A percentile compares a stretch with the other conserved stretches of the same genome.
Evolutionary conservation across 2,329 filamentous ascomycete genomes (phyloP).

Genomic region (Sporothrix pallida): DNA sequence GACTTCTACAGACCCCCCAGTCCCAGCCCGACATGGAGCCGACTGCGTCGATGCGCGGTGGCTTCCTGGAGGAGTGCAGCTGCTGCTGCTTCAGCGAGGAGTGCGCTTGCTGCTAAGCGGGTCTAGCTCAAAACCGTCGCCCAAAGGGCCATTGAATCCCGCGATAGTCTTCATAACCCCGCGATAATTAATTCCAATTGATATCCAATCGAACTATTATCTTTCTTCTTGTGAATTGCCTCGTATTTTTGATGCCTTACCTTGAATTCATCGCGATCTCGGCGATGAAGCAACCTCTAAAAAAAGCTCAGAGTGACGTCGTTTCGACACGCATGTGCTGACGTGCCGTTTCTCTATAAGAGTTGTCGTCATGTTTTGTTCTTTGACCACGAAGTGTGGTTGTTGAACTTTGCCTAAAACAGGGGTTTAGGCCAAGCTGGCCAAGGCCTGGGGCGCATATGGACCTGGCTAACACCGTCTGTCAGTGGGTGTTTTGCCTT

Average conservation of each 20-base stretch:
- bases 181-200: no score
- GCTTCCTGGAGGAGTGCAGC: slow-evolving; percentile 44
- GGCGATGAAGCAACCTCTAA: no score
- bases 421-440: slow-evolving; percentile 9
- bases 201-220: no score
- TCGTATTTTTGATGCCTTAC: no score
- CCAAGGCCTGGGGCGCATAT: not conserved
- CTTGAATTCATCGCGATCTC: no score
- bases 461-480: slow-evolving; percentile 4
- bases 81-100: slow-evolving; percentile 44
- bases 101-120: slow-evolving; percentile 42
- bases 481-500: slow-evolving; percentile 8
- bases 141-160: not conserved
- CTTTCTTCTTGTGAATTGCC: no score
- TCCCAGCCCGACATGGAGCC: slow-evolving; percentile 43
- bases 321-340: slow-evolving; percentile 19
- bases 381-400: not conserved
- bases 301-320: slow-evolving; percentile 15
- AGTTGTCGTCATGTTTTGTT: slow-evolving; percentile 1
- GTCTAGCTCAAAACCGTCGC: not conserved
- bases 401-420: slow-evolving; percentile 1
- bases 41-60: slow-evolving; percentile 42
- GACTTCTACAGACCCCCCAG: slow-evolving; percentile 39
- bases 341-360: slow-evolving; percentile 9
- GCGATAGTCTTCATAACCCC: not conserved